Evolutionary conservation across 108 stramenopile genomes (phyloP).

Genomic region (Nannochloropsis gaditana): DNA sequence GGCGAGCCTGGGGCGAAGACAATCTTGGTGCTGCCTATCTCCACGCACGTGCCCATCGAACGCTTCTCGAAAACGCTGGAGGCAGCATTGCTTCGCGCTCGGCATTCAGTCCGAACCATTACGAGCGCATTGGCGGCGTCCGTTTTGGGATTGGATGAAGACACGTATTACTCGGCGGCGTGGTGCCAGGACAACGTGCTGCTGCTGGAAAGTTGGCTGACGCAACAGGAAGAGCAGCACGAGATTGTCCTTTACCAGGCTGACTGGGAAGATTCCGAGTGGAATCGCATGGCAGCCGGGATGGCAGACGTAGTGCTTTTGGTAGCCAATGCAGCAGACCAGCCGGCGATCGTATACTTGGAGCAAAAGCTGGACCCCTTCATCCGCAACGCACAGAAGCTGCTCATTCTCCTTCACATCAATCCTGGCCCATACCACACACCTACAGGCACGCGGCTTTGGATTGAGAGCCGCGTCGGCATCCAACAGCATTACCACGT

Average conservation of each 20-base stretch:
- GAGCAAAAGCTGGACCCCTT: conserved; percentile 25
- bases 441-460: conserved; percentile 29
- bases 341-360: conserved; percentile 25
- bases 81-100: neutral
- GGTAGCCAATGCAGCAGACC: conserved; percentile 37
- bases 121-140: neutral
- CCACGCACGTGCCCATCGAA: neutral
- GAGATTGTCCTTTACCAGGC: conserved; percentile 40
- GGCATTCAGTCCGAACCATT: neutral
- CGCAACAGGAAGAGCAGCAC: conserved; percentile 27
- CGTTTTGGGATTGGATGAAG: neutral
- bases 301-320: conserved; percentile 24
- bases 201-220: conserved; percentile 27
- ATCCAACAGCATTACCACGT: conserved; percentile 36
- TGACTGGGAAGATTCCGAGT: conserved; percentile 33
- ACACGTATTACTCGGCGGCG: neutral
- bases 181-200: conserved; percentile 14
- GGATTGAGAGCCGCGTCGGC: conserved; percentile 29
- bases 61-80: conserved; percentile 3
- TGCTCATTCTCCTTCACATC: conserved; percentile 27
- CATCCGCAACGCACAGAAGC: conserved; percentile 24
- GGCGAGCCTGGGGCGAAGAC: neutral
- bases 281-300: conserved; percentile 29
- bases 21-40: neutral
- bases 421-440: neutral